A percentile compares a stretch with the other conserved stretches of the same genome.
Conservation (phyloP, 2,329 filamentous ascomycete species). For the Phoma sp. region DNA sequence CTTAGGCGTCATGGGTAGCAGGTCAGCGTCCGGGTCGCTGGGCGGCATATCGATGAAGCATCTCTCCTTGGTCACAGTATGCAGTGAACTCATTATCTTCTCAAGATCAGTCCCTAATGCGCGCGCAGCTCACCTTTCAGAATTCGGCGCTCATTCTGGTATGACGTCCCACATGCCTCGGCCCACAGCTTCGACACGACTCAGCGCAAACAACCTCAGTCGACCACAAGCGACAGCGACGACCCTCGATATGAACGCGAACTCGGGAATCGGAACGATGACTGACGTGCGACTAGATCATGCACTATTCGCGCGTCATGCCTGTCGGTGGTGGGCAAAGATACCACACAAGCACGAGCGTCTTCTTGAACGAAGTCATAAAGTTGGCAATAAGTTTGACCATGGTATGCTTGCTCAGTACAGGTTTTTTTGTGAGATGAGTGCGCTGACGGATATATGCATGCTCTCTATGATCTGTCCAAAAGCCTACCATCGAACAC, state of each 20-base stretch:
- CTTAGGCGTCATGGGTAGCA: constrained; percentile 11
- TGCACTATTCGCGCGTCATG: constrained; percentile 96
- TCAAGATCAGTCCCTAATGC: constrained; percentile 25
- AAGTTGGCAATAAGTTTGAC: constrained; percentile 87
- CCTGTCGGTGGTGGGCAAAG: constrained; percentile 80
- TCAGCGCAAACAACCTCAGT: constrained; percentile 1
- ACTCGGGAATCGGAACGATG: background rate
- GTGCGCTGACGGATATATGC: background rate
- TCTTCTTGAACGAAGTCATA: constrained; percentile 90
- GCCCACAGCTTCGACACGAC: constrained; percentile 6
- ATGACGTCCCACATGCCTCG: constrained; percentile 38
- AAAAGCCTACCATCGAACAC: constrained; percentile 77
- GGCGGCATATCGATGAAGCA: constrained; percentile 71
- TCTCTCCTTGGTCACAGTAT: constrained; percentile 69
- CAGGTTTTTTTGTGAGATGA: too few species aligned
- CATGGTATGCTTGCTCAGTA: constrained; percentile 53
- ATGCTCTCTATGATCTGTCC: constrained; percentile 83
- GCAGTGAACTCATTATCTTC: constrained; percentile 21
- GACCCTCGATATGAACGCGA: background rate
- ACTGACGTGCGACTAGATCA: constrained; percentile 63
- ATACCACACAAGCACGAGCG: constrained; percentile 92
- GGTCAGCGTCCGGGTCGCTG: constrained; percentile 30
- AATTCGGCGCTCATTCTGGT: constrained; percentile 80
- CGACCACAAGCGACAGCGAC: background rate
- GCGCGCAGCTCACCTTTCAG: constrained; percentile 73